A percentile compares a stretch with the other conserved stretches of the same genome.
Evolutionary conservation across 495 filamentous ascomycete genomes (phyloP).

Genomic region (Usnea hakonensis): DNA sequence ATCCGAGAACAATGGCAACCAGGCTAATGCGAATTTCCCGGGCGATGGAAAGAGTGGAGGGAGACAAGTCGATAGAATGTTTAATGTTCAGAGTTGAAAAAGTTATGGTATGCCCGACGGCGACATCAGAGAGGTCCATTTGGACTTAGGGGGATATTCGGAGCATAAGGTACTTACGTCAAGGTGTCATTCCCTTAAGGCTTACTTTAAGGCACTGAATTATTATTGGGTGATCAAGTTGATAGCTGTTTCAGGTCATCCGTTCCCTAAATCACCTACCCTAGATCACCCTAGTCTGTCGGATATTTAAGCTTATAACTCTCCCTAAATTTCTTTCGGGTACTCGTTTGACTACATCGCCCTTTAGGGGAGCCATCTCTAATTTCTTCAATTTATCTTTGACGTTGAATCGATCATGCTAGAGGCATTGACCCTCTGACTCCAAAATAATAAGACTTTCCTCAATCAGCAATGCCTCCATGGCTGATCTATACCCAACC

Average conservation of each 20-base stretch:
- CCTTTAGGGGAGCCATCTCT: too few species aligned
- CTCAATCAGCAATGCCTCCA: slow-evolving; percentile 33
- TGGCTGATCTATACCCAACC: slow-evolving; percentile 78
- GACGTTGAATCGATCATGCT: too few species aligned
- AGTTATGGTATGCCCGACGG: slow-evolving; percentile 41
- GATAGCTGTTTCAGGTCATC: not conserved
- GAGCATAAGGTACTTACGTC: too few species aligned
- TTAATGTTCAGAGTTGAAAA: slow-evolving; percentile 39
- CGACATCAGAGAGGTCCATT: slow-evolving; percentile 47
- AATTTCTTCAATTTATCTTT: too few species aligned
- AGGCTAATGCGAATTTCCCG: slow-evolving; percentile 41
- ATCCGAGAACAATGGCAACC: slow-evolving; percentile 44
- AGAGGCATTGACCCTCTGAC: too few species aligned
- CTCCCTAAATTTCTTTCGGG: not conserved
- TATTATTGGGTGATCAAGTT: too few species aligned
- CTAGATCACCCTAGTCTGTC: too few species aligned
- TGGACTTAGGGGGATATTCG: too few species aligned
- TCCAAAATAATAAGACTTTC: not conserved
- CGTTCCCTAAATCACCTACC: not conserved
- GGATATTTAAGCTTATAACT: slow-evolving; percentile 4
- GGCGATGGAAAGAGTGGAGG: slow-evolving; percentile 37
- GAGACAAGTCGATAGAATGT: slow-evolving; percentile 42
- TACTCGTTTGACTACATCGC: too few species aligned
- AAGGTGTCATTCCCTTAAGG: slow-evolving; percentile 4
- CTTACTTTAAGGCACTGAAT: not conserved